These are phyloP conservation scores for Phyllosticta capitalensis DNA, from an alignment of 2,329 filamentous ascomycete species.

Conservation along the genomic window DNA sequence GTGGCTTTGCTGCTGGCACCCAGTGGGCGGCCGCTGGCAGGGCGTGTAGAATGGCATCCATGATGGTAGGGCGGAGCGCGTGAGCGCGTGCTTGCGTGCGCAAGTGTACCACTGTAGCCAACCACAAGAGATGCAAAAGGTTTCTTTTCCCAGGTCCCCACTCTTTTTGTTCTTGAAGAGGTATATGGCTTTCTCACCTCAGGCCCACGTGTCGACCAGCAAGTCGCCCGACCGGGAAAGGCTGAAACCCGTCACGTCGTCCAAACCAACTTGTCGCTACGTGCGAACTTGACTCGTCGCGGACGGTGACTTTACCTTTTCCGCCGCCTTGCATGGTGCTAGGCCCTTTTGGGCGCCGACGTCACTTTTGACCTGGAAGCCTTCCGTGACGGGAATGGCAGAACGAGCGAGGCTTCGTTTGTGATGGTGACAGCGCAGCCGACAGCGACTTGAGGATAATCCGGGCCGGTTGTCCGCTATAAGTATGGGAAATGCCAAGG, in stretches of 20 bases:
- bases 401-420: background rate
- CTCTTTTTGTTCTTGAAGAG: background rate
- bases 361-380: background rate
- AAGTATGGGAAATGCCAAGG: background rate
- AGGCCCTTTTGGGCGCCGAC: background rate
- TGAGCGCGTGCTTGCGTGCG: no score
- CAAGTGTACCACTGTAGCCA: no score
- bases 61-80: no score
- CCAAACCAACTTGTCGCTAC: background rate
- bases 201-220: background rate
- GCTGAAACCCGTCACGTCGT: background rate
- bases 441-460: background rate
- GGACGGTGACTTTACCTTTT: background rate
- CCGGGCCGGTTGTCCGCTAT: background rate
- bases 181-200: background rate
- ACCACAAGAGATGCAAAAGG: background rate
- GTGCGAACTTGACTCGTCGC: background rate
- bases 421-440: background rate
- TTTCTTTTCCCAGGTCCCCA: background rate
- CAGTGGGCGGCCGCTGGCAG: background rate
- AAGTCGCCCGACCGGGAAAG: background rate
- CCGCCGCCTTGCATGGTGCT: background rate
- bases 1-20: no score
- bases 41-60: background rate
- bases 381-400: background rate